These are phyloP conservation scores for Diatrype stigma DNA, from an alignment of 2,329 filamentous ascomycete species.

Conservation along the genomic window DNA sequence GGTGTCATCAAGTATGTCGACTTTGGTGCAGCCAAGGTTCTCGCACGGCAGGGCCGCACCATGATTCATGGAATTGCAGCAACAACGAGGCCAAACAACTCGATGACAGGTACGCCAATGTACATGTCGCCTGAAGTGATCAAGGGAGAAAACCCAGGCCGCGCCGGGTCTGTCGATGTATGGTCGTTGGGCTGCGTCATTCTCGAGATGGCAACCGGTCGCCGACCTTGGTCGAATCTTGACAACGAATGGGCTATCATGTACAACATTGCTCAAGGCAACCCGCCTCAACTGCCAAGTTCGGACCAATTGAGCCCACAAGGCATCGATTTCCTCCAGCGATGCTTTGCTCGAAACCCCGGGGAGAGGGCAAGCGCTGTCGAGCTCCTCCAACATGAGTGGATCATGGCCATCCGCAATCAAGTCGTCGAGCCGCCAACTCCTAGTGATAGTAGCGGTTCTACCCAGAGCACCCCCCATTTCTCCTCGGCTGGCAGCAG, in stretches of 20 bases:
- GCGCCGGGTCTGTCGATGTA: constrained; percentile 84
- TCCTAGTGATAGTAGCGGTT: constrained; percentile 51
- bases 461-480: constrained; percentile 33
- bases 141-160: constrained; percentile 76
- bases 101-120: constrained; percentile 98
- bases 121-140: constrained; percentile 99
- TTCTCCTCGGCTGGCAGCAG: constrained; percentile 24
- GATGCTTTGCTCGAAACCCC: constrained; percentile 84
- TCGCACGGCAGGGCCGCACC: constrained; percentile 88
- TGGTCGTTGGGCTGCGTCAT: constrained; percentile 98
- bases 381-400: constrained; percentile 90
- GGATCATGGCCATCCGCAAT: constrained; percentile 67
- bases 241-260: constrained; percentile 99
- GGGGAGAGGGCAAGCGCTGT: constrained; percentile 73
- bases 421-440: constrained; percentile 62
- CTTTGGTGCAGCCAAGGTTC: constrained; percentile 95
- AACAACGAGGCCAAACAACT: constrained; percentile 67
- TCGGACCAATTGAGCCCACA: constrained; percentile 76
- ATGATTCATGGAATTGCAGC: constrained; percentile 62
- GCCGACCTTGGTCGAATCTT: constrained; percentile 88
- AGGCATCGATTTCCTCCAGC: constrained; percentile 83
- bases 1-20: constrained; percentile 99
- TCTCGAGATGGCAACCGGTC: constrained; percentile 93
- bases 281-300: constrained; percentile 79
- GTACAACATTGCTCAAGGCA: constrained; percentile 99